Conservation (phyloP, 192 early-diverging fungal genomes). For the Podila epicladia region DNA sequence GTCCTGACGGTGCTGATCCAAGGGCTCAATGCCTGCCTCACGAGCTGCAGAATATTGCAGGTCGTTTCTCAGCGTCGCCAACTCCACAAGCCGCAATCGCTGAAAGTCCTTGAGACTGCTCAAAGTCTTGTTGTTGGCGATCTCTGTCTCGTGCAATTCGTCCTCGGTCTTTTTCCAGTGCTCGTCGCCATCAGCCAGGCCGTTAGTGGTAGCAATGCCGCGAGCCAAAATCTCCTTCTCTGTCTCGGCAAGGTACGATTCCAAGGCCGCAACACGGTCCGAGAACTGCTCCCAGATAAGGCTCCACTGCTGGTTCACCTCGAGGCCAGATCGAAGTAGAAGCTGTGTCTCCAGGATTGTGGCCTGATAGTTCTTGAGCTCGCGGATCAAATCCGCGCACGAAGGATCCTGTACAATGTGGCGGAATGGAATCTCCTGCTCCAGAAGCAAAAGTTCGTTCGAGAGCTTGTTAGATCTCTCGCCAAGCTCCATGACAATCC, state of each 20-base stretch:
- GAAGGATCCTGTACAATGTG: slow-evolving; percentile 29
- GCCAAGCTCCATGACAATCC: slow-evolving; percentile 8
- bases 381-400: slow-evolving; percentile 19
- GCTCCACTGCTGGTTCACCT: slow-evolving; percentile 40
- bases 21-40: slow-evolving; percentile 28
- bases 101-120: slow-evolving; percentile 32
- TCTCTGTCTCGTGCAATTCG: slow-evolving; percentile 37
- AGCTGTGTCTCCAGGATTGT: slow-evolving; percentile 16
- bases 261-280: slow-evolving; percentile 21
- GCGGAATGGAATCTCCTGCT: slow-evolving; percentile 25
- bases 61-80: slow-evolving; percentile 25
- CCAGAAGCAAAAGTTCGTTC: slow-evolving; percentile 26
- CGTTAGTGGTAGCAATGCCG: slow-evolving; percentile 23
- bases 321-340: slow-evolving; percentile 24
- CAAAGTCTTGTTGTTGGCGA: slow-evolving; percentile 19
- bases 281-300: slow-evolving; percentile 47
- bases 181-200: slow-evolving; percentile 35
- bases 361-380: slow-evolving; percentile 19
- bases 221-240: slow-evolving; percentile 34
- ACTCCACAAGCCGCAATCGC: slow-evolving; percentile 30
- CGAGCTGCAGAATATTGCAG: slow-evolving; percentile 34
- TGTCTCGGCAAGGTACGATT: slow-evolving; percentile 21
- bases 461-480: slow-evolving; percentile 12
- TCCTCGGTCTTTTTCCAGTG: slow-evolving; percentile 50
- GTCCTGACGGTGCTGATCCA: slow-evolving; percentile 30